Percentiles rank a stretch among this genome's conserved stretches.
These are phyloP conservation scores for Aureobasidium sp. DNA, from an alignment of 2,329 filamentous ascomycete genomes.

Conservation along the genomic window DNA sequence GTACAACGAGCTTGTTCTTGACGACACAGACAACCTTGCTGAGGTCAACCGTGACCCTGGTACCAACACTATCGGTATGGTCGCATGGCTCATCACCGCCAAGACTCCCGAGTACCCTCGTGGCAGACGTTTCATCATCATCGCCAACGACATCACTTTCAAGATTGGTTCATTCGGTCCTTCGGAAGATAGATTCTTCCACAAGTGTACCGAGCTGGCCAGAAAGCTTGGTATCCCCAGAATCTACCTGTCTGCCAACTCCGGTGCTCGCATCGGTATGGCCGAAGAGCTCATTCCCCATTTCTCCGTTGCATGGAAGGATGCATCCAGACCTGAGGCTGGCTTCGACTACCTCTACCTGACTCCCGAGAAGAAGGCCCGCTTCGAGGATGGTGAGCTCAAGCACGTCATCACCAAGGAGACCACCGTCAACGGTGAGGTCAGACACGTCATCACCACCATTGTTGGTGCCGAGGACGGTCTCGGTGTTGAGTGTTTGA, in stretches of 20 bases:
- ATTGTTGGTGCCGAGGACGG: conserved; percentile 91
- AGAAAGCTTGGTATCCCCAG: conserved; percentile 90
- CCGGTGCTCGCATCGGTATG: conserved; percentile 92
- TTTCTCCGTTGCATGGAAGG: conserved; percentile 97
- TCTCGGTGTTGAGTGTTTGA: conserved; percentile 93
- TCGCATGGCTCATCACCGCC: conserved; percentile 93
- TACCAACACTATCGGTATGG: conserved; percentile 95
- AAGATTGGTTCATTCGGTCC: conserved; percentile 98
- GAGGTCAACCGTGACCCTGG: conserved; percentile 94
- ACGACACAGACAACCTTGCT: conserved; percentile 84
- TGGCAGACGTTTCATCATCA: conserved; percentile 87
- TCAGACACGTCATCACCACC: conserved; percentile 87
- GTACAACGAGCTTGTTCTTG: conserved; percentile 87
- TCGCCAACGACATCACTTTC: conserved; percentile 99
- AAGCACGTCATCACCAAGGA: conserved; percentile 82
- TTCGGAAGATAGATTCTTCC: conserved; percentile 94
- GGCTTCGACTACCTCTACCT: conserved; percentile 98
- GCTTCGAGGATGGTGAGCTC: conserved; percentile 70
- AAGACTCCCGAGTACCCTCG: conserved; percentile 92
- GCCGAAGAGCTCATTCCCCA: conserved; percentile 94
- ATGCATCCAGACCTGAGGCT: conserved; percentile 67
- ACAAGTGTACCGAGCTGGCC: conserved; percentile 96
- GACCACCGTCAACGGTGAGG: conserved; percentile 78
- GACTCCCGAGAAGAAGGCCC: conserved; percentile 75
- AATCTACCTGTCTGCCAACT: conserved; percentile 98